These are phyloP conservation scores for Rhizopus sp. DNA, from an alignment of 371 early-diverging fungal species.

Conservation along the genomic window DNA sequence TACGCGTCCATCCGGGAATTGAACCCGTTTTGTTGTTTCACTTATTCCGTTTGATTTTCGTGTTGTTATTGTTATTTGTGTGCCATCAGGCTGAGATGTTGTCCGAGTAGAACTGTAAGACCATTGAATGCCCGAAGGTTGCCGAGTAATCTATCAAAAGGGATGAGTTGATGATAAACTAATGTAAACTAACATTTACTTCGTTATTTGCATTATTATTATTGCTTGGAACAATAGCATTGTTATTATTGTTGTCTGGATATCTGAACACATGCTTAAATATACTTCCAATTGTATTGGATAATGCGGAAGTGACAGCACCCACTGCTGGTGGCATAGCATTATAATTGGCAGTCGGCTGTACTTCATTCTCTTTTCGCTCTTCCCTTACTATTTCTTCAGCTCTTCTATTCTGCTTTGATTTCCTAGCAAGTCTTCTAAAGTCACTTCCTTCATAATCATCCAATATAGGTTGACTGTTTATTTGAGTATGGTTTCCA, in stretches of 20 bases:
- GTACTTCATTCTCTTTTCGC: background rate
- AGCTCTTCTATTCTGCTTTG: conserved; percentile 22
- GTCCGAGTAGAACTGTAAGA: conserved; percentile 33
- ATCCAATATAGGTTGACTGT: conserved; percentile 5
- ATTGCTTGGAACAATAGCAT: background rate
- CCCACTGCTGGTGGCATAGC: background rate
- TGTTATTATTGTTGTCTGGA: background rate
- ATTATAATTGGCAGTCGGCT: background rate
- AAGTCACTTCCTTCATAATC: conserved; percentile 43
- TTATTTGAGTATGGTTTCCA: conserved; percentile 10
- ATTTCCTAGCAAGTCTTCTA: conserved; percentile 32
- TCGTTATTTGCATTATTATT: background rate
- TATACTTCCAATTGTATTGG: background rate
- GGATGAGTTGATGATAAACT: background rate
- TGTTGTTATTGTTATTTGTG: conserved; percentile 35
- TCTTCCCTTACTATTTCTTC: conserved; percentile 3
- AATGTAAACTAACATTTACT: background rate
- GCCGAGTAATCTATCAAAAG: background rate
- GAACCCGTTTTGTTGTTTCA: conserved; percentile 34
- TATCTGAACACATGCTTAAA: background rate
- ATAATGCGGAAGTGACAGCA: conserved; percentile 2
- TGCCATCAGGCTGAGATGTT: conserved; percentile 34
- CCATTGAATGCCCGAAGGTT: conserved; percentile 15
- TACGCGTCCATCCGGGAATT: conserved; percentile 37
- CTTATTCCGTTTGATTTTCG: conserved; percentile 37